Evolutionary conservation across 2,329 filamentous ascomycete genomes (phyloP), one percentile per base, ranked within the genome.

Genomic region (Cladosporium sp.): DNA sequence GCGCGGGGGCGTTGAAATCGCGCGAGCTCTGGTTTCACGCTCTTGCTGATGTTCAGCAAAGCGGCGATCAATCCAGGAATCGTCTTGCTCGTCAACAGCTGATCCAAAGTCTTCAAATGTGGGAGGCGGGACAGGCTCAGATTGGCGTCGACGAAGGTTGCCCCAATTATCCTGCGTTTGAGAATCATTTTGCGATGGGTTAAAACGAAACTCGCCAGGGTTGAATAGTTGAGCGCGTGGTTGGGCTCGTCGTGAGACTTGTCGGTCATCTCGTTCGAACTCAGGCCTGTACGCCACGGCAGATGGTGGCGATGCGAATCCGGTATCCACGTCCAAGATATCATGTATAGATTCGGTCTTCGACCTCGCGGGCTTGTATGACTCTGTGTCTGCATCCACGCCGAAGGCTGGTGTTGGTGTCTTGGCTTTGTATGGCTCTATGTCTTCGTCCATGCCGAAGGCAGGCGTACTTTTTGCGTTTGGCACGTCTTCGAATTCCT

Each of bases 101-200:
- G 19, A 25, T 28, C 55, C 38, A n/a, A 43, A 15, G 11, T 59
- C 51, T 47, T 50, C 22, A 7, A 43, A 9, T 11, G 43, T 38
- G 15, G 54, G 28, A 14, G 47, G 38, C 2, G 38, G 30, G 1
- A n/a, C 49, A 25, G 59, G 51, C 57, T 60, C 59, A 3, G 56
- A 30, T 14, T 58, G 37, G 12, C 59, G 59, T 8, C 61, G 60
- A 42, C 64, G 61, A 15, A 70, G 54, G 49, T 70, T 67, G 50
- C 66, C 63, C 68, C 68, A 70, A 34, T 64, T 60, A 17, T 59
- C 56, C 25, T 51, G 47, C 14, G 42, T n/a, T 8, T 36, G 39
- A 47, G 39, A 12, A 28, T 45, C 38, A 45, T 45, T 39, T 30
- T 49, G 34, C 34, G n/a, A 4, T 17, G 54, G 42, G 19, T 5